A percentile compares a stretch with the other conserved stretches of the same genome.
Conservation (phyloP, 768 basidiomycete genomes). For the Pleurotus platypus region DNA sequence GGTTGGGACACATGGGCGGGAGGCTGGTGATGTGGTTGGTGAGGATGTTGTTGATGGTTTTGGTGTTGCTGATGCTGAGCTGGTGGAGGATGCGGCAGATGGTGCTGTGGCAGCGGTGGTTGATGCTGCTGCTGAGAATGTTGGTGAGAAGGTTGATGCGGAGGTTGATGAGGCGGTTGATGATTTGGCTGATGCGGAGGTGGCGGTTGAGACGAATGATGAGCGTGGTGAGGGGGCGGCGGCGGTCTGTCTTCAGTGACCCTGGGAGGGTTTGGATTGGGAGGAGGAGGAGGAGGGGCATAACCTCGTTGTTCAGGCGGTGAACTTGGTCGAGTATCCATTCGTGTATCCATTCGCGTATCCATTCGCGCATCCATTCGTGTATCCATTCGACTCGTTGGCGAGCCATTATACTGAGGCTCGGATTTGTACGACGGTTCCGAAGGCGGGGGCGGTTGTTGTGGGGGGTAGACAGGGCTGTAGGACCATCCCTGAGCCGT, state of each 20-base stretch:
- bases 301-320: slow-evolving; percentile 1
- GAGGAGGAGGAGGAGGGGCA: neutral
- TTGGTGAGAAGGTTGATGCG: neutral
- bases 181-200: neutral
- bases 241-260: slow-evolving; percentile 2
- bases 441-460: neutral
- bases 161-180: neutral
- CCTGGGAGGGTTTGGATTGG: neutral
- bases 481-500: neutral
- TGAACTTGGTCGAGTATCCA: neutral
- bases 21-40: neutral
- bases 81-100: neutral
- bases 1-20: neutral
- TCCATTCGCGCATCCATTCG: neutral
- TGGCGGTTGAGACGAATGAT: neutral
- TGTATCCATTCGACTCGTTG: neutral
- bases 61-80: neutral
- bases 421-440: slow-evolving; percentile 1
- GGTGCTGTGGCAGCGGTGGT: neutral
- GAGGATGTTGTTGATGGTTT: neutral
- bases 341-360: neutral
- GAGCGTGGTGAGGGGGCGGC: neutral
- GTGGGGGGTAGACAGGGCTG: neutral
- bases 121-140: neutral
- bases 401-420: neutral